These are phyloP conservation scores for Coelastrella sp. DNA, from an alignment of 139 green algal species.

Conservation along the genomic window DNA sequence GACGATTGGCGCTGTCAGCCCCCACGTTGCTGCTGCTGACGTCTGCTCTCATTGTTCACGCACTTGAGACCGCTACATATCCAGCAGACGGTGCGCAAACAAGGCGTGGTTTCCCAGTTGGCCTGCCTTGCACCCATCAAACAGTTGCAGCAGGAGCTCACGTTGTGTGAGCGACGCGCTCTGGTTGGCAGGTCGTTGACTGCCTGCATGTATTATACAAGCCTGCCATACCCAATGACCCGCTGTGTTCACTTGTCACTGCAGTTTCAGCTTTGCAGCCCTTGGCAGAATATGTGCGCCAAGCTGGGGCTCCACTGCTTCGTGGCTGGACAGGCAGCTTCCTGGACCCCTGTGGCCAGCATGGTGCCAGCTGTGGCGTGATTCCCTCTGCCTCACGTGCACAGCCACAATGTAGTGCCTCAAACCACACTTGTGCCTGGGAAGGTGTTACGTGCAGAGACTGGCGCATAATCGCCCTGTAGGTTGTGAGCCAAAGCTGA, in stretches of 20 bases:
- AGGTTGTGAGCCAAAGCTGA: neutral
- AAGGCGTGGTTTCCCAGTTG: no score
- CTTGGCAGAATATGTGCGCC: neutral
- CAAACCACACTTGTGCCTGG: neutral
- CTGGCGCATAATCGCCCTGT: neutral
- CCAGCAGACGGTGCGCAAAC: no score
- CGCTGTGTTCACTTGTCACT: no score
- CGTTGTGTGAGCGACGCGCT: no score
- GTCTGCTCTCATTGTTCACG: no score
- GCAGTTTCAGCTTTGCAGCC: slow-evolving; percentile 18
- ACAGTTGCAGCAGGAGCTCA: no score
- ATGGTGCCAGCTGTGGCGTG: neutral
- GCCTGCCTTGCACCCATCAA: no score
- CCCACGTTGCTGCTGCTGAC: no score
- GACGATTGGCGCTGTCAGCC: no score
- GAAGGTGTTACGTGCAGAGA: neutral
- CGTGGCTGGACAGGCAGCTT: neutral
- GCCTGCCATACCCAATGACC: neutral
- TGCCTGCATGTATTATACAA: neutral
- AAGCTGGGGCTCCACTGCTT: neutral
- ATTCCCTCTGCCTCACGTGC: neutral
- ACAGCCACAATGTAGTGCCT: neutral
- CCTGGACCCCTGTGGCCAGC: slow-evolving; percentile 9
- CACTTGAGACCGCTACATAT: no score
- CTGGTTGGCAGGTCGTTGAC: no score